A percentile compares a stretch with the other conserved stretches of the same genome.
Evolutionary conservation across 2,329 filamentous ascomycete genomes (phyloP).

Genomic region (Xylariaceae sp.): DNA sequence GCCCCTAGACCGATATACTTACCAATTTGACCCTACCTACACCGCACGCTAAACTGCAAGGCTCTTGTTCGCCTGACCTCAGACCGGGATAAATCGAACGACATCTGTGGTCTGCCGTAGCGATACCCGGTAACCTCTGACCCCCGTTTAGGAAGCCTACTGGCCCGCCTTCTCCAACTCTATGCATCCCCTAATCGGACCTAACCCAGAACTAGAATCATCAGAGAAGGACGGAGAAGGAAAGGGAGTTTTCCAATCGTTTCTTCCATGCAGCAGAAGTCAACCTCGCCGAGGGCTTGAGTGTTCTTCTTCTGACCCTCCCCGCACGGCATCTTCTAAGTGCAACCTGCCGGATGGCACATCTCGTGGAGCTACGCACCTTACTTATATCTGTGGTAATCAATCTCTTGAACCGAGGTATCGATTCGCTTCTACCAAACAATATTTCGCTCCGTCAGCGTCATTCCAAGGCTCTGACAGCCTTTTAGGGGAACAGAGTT

Average conservation of each 20-base stretch:
- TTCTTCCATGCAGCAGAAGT: not conserved
- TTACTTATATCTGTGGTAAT: not conserved
- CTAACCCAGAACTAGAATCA: slow-evolving; percentile 18
- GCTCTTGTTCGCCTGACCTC: not conserved
- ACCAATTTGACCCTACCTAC: no score
- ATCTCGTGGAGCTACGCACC: slow-evolving; percentile 1
- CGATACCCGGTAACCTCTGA: not conserved
- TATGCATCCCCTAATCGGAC: slow-evolving; percentile 19
- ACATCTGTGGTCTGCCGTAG: not conserved
- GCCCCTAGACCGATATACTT: not conserved
- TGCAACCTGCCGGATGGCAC: not conserved
- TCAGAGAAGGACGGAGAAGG: slow-evolving; percentile 7
- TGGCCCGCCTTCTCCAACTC: slow-evolving; percentile 16
- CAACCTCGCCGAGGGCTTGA: not conserved
- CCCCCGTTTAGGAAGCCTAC: slow-evolving; percentile 4
- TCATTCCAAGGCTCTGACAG: slow-evolving; percentile 1
- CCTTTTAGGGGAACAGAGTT: slow-evolving; percentile 9
- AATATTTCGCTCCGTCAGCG: not conserved
- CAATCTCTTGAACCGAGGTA: slow-evolving; percentile 11
- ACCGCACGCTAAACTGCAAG: no score
- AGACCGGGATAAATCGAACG: not conserved
- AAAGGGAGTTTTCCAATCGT: not conserved
- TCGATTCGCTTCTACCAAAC: not conserved
- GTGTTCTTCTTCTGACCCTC: not conserved
- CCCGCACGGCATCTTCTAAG: not conserved